Conservation (phyloP, 495 filamentous ascomycete species). For the Trichoderma gamsii region DNA sequence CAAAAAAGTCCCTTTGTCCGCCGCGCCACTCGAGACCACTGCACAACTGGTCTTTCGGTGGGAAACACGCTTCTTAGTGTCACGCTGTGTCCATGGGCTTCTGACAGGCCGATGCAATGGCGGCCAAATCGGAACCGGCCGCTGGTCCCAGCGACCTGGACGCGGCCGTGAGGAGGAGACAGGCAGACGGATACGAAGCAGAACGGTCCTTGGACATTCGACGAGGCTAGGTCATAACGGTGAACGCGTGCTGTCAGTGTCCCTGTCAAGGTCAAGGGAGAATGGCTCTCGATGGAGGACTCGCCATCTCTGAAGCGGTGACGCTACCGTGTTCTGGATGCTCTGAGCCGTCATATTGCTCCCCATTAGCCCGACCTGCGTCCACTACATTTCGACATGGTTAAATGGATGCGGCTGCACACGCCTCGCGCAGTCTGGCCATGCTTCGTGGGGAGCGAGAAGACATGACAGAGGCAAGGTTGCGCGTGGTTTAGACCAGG, state of each 20-base stretch:
- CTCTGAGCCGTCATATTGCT: background rate
- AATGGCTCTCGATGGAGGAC: background rate
- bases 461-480: no score
- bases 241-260: background rate
- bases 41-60: background rate
- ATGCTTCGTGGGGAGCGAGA: no score
- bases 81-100: background rate
- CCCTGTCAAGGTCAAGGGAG: background rate
- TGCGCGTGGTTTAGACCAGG: no score
- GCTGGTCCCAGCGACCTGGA: background rate
- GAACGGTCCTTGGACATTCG: background rate
- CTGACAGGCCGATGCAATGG: background rate
- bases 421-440: no score
- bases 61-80: background rate
- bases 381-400: no score
- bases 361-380: background rate
- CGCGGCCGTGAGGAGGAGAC: background rate
- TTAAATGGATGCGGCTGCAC: no score
- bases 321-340: background rate
- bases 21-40: background rate
- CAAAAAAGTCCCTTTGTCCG: slow-evolving; percentile 1
- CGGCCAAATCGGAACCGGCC: background rate
- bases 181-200: background rate
- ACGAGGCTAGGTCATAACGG: background rate
- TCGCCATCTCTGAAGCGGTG: background rate